Percentiles rank a stretch among this genome's conserved stretches.
Evolutionary conservation across 2,329 filamentous ascomycete genomes (phyloP).

Genomic region (Trichoderma asperellum): DNA sequence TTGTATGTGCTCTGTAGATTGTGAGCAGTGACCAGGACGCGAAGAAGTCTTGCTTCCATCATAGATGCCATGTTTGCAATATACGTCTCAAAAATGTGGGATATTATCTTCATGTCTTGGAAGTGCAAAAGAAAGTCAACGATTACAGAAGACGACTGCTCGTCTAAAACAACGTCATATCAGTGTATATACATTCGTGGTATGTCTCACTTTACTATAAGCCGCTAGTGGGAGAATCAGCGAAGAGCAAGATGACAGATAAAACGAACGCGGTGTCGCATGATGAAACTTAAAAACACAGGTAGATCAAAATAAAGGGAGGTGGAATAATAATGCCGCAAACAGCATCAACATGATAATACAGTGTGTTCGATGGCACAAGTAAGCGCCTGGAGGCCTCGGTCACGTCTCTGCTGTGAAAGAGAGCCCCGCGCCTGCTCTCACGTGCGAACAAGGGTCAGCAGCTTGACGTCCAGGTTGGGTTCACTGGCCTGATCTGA

Average conservation of each 20-base stretch:
- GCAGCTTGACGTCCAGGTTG: slow-evolving; percentile 18
- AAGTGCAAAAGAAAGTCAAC: neutral
- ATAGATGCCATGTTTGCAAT: neutral
- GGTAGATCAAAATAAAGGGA: neutral
- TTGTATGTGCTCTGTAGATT: neutral
- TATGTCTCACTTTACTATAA: neutral
- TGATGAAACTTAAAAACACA: neutral
- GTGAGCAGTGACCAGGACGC: too few species aligned
- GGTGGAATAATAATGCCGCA: neutral
- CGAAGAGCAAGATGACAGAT: neutral
- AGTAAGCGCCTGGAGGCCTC: neutral
- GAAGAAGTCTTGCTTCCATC: neutral
- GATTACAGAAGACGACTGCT: too few species aligned
- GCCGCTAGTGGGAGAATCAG: neutral
- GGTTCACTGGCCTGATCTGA: neutral
- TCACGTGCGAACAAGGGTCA: slow-evolving; percentile 18
- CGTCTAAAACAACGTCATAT: too few species aligned
- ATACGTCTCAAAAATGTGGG: neutral
- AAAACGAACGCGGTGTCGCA: neutral
- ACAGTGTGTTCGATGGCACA: neutral
- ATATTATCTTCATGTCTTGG: neutral
- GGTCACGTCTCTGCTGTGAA: neutral
- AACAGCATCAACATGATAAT: neutral
- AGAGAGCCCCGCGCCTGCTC: slow-evolving; percentile 20
- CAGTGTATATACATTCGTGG: neutral